Base-by-base conservation (phyloP, 106 monocot genomes). In the Platanthera zijinensis region DNA sequence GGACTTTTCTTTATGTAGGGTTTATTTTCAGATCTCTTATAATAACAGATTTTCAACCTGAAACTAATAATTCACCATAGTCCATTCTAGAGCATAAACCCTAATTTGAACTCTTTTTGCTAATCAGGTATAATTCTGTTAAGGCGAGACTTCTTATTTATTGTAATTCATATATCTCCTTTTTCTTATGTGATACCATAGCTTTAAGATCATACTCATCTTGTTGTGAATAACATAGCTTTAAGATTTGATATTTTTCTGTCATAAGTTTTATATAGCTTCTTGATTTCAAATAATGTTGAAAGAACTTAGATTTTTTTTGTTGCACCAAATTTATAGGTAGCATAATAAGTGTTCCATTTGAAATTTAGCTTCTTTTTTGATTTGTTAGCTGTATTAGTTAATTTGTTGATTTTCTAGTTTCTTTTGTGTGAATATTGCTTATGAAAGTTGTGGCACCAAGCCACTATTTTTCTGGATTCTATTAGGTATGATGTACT, bases 241-340 rank as follows among this genome's bases (percentile, higher is more conserved):
- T 64, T 10, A 64, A 64, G 64, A 25, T 25, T 30, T 30, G 61
- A 64, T 14, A 28, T 64, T 64, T 57, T n/a, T 28, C 63, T 30
- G 28, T 64, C 0, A 22, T 25, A 64, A 64, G 10, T 30, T 64
- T 64, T 0, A 28, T 22, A 28, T 64, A 30, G 64, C 7, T 25
- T 62, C 28, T 64, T 21, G 22, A 25, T 7, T 14, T 64, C 22
- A 30, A 64, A 25, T 10, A 30, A 64, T 10, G 64, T 25, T 25
- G 4, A 10, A 28, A 64, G 64, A 21, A 22, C 64, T 64, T 64
- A 28, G 28, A 64, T 64, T n/a, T 64, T 64, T 25, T 62, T 21
- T 62, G 62, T 62, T 17, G 28, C 28, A 14, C 28, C 64, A 64
- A 28, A 64, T 64, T 64, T 64, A 64, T 64, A 64, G 64, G 21